Base-by-base conservation (phyloP, 495 filamentous ascomycete species). In the Paragyromitra xinjiangensis region DNA sequence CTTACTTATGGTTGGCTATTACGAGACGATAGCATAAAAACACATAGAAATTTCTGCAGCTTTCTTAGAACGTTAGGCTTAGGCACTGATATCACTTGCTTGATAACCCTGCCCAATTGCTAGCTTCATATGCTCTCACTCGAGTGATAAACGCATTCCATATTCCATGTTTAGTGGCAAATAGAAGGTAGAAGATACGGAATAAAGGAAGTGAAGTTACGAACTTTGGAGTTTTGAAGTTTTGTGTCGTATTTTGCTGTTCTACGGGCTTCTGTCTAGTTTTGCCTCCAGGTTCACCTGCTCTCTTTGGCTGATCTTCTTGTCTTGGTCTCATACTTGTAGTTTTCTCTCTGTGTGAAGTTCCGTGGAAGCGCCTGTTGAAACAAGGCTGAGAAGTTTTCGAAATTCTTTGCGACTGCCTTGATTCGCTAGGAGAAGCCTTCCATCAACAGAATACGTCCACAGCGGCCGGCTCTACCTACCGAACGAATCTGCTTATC, bases 81-180 rank as follows among this genome's bases (percentile, higher is more conserved):
- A 39, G 6, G 40, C 50, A 45, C 26, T 51, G 34, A 12, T 37
- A 51, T 37, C 16, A 22, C n/a, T 51, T 40, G 24, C 37, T 7
- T 44, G 19, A 53, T 42, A 19, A 14, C 37, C 29, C 37, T 12
- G 12, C 6, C 39, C 61, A 56, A 61, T 48, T 19, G 14, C 16
- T 22, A 45, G 69, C 74, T 73, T 77, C 74, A 77, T 42, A 77
- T 59, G 50, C 34, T 77, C 74, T 77, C 74, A 77, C 74, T 77
- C 74, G 73, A 45, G 45, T 29, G 22, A n/a, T 40, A 5, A 40
- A 8, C 7, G 8, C 59, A 34, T 63, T 58, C n/a, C 6, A 12
- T 48, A 26, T 56, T 19, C 19, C 11, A 12, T 11, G 4, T 40
- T 53, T 56, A 55, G 48, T 5, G 12, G 37, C 19, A 34, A 65